Evolutionary conservation across 2,329 filamentous ascomycete genomes (phyloP), one percentile per base, ranked within the genome.

Genomic region (Ophiostoma sp.): DNA sequence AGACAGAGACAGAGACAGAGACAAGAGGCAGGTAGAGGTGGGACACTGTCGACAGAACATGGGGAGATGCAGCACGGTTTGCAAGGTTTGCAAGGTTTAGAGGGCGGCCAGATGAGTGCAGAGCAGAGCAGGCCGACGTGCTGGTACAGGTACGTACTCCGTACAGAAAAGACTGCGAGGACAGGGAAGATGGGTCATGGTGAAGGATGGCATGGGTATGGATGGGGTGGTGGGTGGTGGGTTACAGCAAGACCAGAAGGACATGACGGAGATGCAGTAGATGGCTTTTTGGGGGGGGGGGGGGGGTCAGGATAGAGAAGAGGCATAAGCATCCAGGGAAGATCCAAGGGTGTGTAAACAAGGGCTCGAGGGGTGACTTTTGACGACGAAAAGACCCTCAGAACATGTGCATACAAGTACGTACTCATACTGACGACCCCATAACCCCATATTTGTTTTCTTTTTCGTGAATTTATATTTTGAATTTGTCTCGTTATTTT

Each of bases 141-240:
- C 27, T 27, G 27, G 27, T 27, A 27, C 27, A 27, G 27, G 27
- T 27, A 27, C 27, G 27, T 27, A 27, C 27, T 27, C 27, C 27
- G 27, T 27, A 27, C 27, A 60, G 27, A 49, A 14, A 63, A 41
- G 27, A 8, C 38, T 16, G 12, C 49, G 27, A 55, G 11, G 58
- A 63, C 58, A 63, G 58, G 58, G 55, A 60, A 60, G 55, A 60
- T 58, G 52, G 52, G 52, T 38, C 52, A 60, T 60, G 18, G 55
- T 9, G 16, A 27, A 27, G 49, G 49, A 27, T 18, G 52, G 9
- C 27, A 27, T 12, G 3, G 18, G 58, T n/a, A 63, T 3, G 38
- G 58, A 62, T 49, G 36, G 27, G 55, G 38, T 60, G 55, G 55
- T 27, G 49, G 55, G n/a, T 55, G 49, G 45, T 47, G 16, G 49